Evolutionary conservation across 352 stramenopile species (phyloP).

Genomic region (Nothophytophthora sp.): DNA sequence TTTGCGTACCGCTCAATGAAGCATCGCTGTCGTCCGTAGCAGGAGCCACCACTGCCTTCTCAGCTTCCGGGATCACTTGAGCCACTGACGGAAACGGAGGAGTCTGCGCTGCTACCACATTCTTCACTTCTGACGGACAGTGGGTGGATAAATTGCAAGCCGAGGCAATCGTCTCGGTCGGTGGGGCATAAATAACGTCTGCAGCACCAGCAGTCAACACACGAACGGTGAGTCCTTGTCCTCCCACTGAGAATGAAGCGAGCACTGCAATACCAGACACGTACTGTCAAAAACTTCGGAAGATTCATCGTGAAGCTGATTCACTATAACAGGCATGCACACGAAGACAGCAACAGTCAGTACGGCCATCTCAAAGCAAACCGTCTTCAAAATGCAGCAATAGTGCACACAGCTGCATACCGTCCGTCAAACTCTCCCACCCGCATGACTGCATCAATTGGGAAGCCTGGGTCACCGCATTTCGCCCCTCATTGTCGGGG

Average conservation of each 20-base stretch:
- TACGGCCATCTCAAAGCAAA: slow-evolving; percentile 6
- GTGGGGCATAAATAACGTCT: slow-evolving; percentile 68
- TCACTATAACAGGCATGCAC: slow-evolving; percentile 30
- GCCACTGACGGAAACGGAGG: not conserved
- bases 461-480: slow-evolving; percentile 17
- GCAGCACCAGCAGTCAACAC: not conserved
- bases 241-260: not conserved
- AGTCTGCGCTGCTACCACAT: slow-evolving; percentile 1
- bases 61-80: slow-evolving; percentile 8
- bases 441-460: slow-evolving; percentile 30
- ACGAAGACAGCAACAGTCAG: slow-evolving; percentile 21
- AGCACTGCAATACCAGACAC: slow-evolving; percentile 12
- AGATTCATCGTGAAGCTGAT: slow-evolving; percentile 53
- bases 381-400: too few relatives aligned
- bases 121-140: slow-evolving; percentile 3
- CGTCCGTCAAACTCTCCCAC: slow-evolving; percentile 37
- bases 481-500: slow-evolving; percentile 14
- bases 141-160: slow-evolving; percentile 1
- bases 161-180: slow-evolving; percentile 4
- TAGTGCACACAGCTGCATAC: slow-evolving; percentile 25
- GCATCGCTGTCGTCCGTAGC: slow-evolving; percentile 35
- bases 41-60: not conserved
- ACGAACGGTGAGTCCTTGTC: not conserved
- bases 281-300: slow-evolving; percentile 76
- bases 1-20: slow-evolving; percentile 41